Conservation (phyloP, 371 early-diverging fungal genomes). For the Mortierella sp. region DNA sequence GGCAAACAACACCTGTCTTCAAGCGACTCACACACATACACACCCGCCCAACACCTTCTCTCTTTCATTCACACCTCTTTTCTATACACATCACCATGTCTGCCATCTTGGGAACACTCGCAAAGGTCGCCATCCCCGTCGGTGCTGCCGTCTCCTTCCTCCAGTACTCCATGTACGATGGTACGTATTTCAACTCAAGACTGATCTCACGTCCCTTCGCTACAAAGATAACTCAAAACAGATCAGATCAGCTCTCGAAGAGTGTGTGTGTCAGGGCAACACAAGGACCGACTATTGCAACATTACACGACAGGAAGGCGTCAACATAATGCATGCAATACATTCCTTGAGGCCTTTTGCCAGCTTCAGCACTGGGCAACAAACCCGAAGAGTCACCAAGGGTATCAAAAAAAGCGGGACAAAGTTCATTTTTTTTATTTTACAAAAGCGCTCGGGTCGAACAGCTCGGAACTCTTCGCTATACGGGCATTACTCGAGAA, state of each 20-base stretch:
- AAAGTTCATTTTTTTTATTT: neutral
- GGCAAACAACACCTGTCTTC: conserved; percentile 1
- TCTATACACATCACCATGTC: conserved; percentile 33
- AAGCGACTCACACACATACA: too few relatives aligned
- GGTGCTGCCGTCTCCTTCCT: conserved; percentile 77
- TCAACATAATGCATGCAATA: neutral
- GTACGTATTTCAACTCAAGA: conserved; percentile 63
- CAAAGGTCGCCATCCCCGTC: conserved; percentile 77
- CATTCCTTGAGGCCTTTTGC: neutral
- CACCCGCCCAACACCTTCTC: neutral
- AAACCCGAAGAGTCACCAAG: neutral
- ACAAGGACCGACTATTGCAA: neutral
- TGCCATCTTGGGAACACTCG: conserved; percentile 66
- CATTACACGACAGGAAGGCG: neutral
- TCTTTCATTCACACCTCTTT: neutral
- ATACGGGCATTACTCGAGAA: neutral
- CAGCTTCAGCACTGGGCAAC: neutral
- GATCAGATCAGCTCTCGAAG: neutral
- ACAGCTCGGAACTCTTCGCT: neutral
- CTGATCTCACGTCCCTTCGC: neutral
- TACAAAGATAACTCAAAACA: neutral
- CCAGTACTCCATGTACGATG: conserved; percentile 94
- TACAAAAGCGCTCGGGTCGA: neutral
- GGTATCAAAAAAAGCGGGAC: neutral
- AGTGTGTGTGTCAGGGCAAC: neutral